Base-by-base conservation (phyloP, 2,329 filamentous ascomycete species). In the Ophiostoma triangulosporum region DNA sequence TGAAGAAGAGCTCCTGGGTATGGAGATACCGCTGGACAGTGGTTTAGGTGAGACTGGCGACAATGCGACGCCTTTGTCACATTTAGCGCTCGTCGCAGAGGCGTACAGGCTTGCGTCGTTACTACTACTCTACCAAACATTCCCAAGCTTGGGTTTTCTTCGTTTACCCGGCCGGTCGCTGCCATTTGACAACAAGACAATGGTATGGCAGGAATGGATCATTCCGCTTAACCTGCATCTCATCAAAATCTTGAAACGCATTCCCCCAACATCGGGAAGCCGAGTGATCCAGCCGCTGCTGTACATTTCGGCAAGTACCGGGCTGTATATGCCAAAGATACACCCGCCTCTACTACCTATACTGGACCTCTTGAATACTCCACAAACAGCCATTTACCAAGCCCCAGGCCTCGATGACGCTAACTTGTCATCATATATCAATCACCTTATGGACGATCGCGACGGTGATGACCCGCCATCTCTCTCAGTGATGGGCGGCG, bases 171-270 rank as follows among this genome's bases (percentile, higher is more conserved):
- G 46, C n/a, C 46, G 20, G 26, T 48, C 46, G 8, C 17, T 48
- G 2, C 46, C 46, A 6, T 48, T 48, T 24, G 46, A 48, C 17
- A 48, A 48, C 29, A 48, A 48, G 27, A 32, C 27, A 5, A 48
- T 33, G 46, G 46, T 48, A 17, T 48, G 46, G 46, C 46, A 48
- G 29, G 46, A 48, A 31, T 48, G 46, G 46, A 48, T 48, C 9
- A 48, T 48, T 6, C 46, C 46, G 3, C 17, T 48, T 9, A 33
- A 27, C 22, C 46, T 48, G 6, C 46, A 48, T 29, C 29, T 48
- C 2, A 20, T 48, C 29, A 48, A 29, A 15, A 48, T 48, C 14
- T 20, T 48, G 46, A 32, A 48, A 12, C 29, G 17, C 1, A 48
- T 48, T 22, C 46, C 46, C 1, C 46, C 46, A 32, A 48, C 29